Base-by-base conservation (phyloP, 352 stramenopile species). In the Globisporangium spinosum region DNA sequence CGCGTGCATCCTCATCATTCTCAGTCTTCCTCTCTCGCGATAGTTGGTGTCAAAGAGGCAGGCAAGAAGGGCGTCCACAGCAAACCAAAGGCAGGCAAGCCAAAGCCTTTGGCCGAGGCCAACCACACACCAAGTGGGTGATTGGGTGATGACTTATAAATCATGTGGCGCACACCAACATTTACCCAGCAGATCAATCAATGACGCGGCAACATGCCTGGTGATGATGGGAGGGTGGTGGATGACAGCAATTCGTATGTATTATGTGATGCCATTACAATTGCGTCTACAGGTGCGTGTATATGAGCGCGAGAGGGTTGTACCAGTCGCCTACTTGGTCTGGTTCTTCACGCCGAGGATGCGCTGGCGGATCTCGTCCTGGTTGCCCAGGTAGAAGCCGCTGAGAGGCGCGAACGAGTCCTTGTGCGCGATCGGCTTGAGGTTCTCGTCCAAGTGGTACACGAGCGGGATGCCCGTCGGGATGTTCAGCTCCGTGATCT, bases 281-380 rank as follows among this genome's bases (percentile, higher is more conserved):
- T 58, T 58, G 53, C 20, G 8, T 45, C 27, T 23, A 58, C 38
- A 45, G 13, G 9, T 22, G 54, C 27, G 1, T 13, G 7, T n/a
- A 20, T 10, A 17, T 59, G 17, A 9, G 15, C 12, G 22, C 23
- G 9, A 32, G 32, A 29, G 22, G 4, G 5, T 3, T n/a, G n/a
- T 29, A 20, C 9, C 29, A n/a, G 6, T 27, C 15, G 17, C 43
- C 53, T 96, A 98, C 80, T 98, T 98, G 74, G 96, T 98, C 84
- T 99, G 96, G 80, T 98, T 98, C 89, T 98, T 98, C 66, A 99
- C 96, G 49, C 94, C 95, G 69, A 98, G 93, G 80, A 99, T 99
- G 65, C 97, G 90, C 43, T 85, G 85, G 63, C 92, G 93, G 78
- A 99, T 98, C 58, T 97, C 97, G 57, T 98, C 93, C 77, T 98